A percentile compares a stretch with the other conserved stretches of the same genome.
Evolutionary conservation across 2,329 filamentous ascomycete species (phyloP).

Genomic region (Gliomastix tumulicola): DNA sequence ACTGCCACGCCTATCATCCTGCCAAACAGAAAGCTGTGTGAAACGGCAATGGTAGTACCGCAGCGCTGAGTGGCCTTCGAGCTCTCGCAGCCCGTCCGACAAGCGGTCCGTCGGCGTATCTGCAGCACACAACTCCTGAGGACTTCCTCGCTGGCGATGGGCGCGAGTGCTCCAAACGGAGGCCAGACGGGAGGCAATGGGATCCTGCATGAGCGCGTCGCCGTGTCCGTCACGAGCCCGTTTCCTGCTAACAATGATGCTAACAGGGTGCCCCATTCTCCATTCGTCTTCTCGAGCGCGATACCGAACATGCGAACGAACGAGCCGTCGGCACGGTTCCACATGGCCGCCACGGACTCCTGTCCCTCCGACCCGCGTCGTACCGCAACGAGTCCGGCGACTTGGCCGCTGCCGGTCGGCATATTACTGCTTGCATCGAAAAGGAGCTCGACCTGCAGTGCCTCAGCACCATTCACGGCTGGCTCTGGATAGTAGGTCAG

Average conservation of each 20-base stretch:
- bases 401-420: not conserved
- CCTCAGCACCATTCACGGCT: constrained; percentile 2
- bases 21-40: not conserved
- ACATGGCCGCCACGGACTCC: not conserved
- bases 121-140: not conserved
- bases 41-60: not conserved
- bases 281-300: not conserved
- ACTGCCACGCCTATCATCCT: not conserved
- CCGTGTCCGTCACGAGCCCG: not conserved
- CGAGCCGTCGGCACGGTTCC: too few species aligned
- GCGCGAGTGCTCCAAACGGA: not conserved
- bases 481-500: constrained; percentile 15
- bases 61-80: not conserved
- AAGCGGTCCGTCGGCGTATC: not conserved
- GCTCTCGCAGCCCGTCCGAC: not conserved
- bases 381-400: not conserved
- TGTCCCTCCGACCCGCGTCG: not conserved
- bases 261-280: not conserved
- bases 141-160: not conserved
- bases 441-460: not conserved
- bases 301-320: not conserved
- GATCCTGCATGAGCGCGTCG: not conserved
- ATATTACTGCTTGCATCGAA: not conserved
- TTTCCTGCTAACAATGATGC: not conserved
- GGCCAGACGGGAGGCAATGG: not conserved